Evolutionary conservation across 2,329 filamentous ascomycete species (phyloP), one percentile per base, ranked within the genome.

Genomic region (Fusarium chaquense): DNA sequence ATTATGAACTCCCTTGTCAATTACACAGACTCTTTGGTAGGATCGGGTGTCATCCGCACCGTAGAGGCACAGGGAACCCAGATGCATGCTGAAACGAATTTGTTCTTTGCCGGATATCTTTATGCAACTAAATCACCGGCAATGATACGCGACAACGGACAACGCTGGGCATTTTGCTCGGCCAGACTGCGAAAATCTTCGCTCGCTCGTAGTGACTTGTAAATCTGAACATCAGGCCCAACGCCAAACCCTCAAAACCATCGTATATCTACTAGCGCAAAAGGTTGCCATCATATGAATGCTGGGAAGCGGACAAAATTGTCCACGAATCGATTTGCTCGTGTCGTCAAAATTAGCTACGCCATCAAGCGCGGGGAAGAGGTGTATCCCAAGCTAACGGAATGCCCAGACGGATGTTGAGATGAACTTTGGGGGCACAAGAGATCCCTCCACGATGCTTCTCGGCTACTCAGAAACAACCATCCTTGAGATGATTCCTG

Each of bases 281-380:
- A 58, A 44, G 45, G 52, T 44, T 41, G 30, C 43, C 47, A 61
- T 56, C 24, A 60, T 53, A 35, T 30, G 28, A 40, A 58, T 40
- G 30, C 51, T 35, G 10, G 41, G 38, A 50, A 55, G 46, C 61
- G 68, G 72, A 65, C 41, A 16, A 66, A 66, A 58, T 65, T 62
- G 41, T 66, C 72, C 72, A 74, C 72, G 72, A 74, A 74, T 74
- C 32, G 43, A 49, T 46, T 56, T 49, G 24, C 30, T 30, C 46
- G 33, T 53, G 50, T 26, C 35, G 35, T 58, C 40, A 35, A 35
- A 65, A 45, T 47, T 58, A 59, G 38, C 62, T 51, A 54, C 43
- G 41, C 58, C 47, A 35, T 65, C 49, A 28, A 57, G 51, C 30
- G 50, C 38, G 36, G 30, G 18, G 32, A 40, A 53, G 53, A 28